A percentile compares a stretch with the other conserved stretches of the same genome.
Evolutionary conservation across 2,329 filamentous ascomycete genomes (phyloP).

Genomic region (Fusarium chlamydosporum): DNA sequence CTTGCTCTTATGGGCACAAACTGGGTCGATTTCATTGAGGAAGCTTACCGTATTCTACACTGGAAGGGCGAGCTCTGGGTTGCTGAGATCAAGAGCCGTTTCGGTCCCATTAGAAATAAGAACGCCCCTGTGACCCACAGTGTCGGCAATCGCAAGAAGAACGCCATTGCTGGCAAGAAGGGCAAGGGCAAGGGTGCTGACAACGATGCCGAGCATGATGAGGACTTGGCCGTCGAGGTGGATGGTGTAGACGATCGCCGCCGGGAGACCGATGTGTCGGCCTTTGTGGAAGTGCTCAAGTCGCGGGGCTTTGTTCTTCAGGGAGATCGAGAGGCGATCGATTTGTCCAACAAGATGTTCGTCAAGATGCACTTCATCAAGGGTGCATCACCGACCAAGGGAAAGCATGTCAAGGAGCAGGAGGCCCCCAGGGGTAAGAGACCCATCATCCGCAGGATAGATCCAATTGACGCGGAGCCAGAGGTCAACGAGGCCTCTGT

Average conservation of each 20-base stretch:
- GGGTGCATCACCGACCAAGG: slow-evolving; percentile 78
- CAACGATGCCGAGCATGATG: slow-evolving; percentile 64
- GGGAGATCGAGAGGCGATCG: slow-evolving; percentile 74
- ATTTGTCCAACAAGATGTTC: slow-evolving; percentile 97
- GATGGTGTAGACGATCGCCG: slow-evolving; percentile 75
- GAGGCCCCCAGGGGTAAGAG: slow-evolving; percentile 70
- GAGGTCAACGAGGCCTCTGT: slow-evolving; percentile 75
- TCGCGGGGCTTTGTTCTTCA: slow-evolving; percentile 89
- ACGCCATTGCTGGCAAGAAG: slow-evolving; percentile 60
- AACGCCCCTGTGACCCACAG: slow-evolving; percentile 72
- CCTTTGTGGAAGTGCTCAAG: slow-evolving; percentile 86
- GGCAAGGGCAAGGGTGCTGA: slow-evolving; percentile 62
- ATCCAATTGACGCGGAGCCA: slow-evolving; percentile 70
- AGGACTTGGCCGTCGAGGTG: slow-evolving; percentile 76
- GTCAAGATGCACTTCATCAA: slow-evolving; percentile 97
- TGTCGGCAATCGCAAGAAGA: slow-evolving; percentile 76
- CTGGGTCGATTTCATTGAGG: slow-evolving; percentile 96
- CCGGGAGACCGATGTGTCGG: slow-evolving; percentile 85
- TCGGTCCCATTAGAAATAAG: slow-evolving; percentile 63
- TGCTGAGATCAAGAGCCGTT: slow-evolving; percentile 95
- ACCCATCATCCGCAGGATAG: slow-evolving; percentile 68
- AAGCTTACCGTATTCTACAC: slow-evolving; percentile 90
- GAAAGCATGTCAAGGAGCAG: slow-evolving; percentile 75
- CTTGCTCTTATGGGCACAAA: slow-evolving; percentile 99
- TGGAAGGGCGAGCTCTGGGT: slow-evolving; percentile 98